Percentiles rank a stretch among this genome's conserved stretches.
These are phyloP conservation scores for Xylaria arbuscula DNA, from an alignment of 2,329 filamentous ascomycete species.

Conservation along the genomic window DNA sequence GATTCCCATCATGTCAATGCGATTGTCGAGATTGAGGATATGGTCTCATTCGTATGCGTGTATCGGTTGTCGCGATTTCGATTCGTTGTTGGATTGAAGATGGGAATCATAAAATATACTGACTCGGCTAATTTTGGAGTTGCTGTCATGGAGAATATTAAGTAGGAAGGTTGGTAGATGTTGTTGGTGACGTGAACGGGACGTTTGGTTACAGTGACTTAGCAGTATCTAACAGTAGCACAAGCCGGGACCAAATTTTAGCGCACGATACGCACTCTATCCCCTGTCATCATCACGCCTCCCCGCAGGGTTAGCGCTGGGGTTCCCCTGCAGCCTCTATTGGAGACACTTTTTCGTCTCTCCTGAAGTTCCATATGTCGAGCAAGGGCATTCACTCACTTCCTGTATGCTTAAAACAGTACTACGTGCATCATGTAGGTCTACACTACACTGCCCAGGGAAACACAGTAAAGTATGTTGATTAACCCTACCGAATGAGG, in stretches of 20 bases:
- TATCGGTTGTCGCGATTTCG: background rate
- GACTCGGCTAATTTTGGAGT: background rate
- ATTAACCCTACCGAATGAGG: background rate
- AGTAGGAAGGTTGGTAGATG: background rate
- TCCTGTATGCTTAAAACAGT: no score
- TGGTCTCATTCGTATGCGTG: slow-evolving; percentile 11
- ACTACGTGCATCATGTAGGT: background rate
- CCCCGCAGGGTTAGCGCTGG: background rate
- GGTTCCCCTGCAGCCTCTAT: slow-evolving; percentile 20
- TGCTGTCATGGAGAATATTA: background rate
- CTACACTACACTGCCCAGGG: background rate
- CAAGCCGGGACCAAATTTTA: background rate
- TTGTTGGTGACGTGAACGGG: slow-evolving; percentile 1
- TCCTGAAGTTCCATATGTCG: slow-evolving; percentile 1
- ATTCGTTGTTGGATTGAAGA: background rate
- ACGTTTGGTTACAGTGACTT: background rate
- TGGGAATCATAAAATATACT: background rate
- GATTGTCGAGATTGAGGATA: background rate
- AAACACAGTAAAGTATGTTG: background rate
- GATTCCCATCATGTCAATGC: slow-evolving; percentile 42
- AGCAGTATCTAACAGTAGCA: background rate
- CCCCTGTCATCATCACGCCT: background rate
- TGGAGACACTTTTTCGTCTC: background rate
- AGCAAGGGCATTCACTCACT: background rate
- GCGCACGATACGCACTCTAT: background rate